Conservation (phyloP, 2,329 filamentous ascomycete genomes). For the Colletotrichum cuscutae region DNA sequence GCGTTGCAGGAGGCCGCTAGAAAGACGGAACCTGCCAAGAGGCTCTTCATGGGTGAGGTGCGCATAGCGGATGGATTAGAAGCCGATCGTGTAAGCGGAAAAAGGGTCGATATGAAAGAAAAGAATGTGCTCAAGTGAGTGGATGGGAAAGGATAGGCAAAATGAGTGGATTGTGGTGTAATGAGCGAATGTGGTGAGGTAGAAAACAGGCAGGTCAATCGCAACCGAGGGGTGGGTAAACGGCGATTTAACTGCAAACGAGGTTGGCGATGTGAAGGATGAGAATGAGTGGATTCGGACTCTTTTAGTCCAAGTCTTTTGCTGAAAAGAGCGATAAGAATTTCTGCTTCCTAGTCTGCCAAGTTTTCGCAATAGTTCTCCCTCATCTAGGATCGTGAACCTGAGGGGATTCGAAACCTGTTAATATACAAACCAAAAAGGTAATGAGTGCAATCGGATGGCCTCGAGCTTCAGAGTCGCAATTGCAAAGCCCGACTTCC, state of each 20-base stretch:
- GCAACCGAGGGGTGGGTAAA: not conserved
- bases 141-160: not conserved
- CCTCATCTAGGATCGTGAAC: not conserved
- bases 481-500: no score
- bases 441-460: no score
- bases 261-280: not conserved
- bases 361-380: not conserved
- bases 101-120: not conserved
- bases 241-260: not conserved
- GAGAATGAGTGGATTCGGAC: slow-evolving; percentile 14
- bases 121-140: not conserved
- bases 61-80: slow-evolving; percentile 20
- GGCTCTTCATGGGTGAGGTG: slow-evolving; percentile 8
- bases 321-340: not conserved
- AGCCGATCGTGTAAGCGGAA: not conserved
- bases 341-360: slow-evolving; percentile 7
- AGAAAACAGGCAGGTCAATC: slow-evolving; percentile 10
- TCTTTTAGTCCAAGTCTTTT: not conserved
- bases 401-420: slow-evolving; percentile 6
- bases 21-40: slow-evolving; percentile 24
- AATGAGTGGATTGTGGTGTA: slow-evolving; percentile 7
- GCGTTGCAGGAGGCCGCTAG: slow-evolving; percentile 27
- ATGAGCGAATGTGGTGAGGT: slow-evolving; percentile 10
- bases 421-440: slow-evolving; percentile 10
- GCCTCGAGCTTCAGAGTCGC: no score